A percentile compares a stretch with the other conserved stretches of the same genome.
These are phyloP conservation scores for Zychaea mexicana DNA, from an alignment of 371 early-diverging fungal species.

Conservation along the genomic window DNA sequence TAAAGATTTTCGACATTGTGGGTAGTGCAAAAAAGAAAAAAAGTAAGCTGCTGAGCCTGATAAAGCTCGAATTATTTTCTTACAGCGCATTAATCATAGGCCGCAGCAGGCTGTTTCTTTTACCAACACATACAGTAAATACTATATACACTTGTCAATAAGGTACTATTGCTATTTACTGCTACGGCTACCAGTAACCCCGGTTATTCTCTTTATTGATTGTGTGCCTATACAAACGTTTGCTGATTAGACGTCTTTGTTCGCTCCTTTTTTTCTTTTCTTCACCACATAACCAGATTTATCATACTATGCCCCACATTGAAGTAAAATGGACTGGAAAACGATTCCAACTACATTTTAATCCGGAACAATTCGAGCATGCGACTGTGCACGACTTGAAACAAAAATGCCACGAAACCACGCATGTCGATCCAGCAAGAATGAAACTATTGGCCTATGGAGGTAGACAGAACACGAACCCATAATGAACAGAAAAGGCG, in stretches of 20 bases:
- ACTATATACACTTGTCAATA: too few species aligned
- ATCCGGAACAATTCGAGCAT: slow-evolving; percentile 19
- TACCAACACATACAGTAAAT: too few species aligned
- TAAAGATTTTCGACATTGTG: not conserved
- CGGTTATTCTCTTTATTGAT: too few species aligned
- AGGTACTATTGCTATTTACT: too few species aligned
- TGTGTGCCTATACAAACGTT: too few species aligned
- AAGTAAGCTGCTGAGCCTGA: not conserved
- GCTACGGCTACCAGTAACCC: too few species aligned
- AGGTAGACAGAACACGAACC: slow-evolving; percentile 26
- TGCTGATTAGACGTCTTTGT: too few species aligned
- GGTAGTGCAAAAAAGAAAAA: not conserved
- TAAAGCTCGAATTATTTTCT: too few species aligned
- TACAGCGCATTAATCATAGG: too few species aligned
- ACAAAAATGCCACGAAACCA: slow-evolving; percentile 26
- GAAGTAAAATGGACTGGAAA: slow-evolving; percentile 34
- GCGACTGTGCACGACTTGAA: slow-evolving; percentile 35
- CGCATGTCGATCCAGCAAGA: slow-evolving; percentile 18
- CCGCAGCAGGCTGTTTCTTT: too few species aligned
- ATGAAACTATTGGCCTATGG: slow-evolving; percentile 41
- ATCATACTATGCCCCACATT: slow-evolving; percentile 2
- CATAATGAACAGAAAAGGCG: too few species aligned
- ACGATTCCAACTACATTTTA: slow-evolving; percentile 30
- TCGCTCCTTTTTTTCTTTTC: not conserved
- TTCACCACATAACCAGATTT: not conserved